Percentiles rank a stretch among this genome's conserved stretches.
phyloP scores from a whole-genome alignment of 2,329 filamentous ascomycete genomes.

The Microdochium paspali region DNA sequence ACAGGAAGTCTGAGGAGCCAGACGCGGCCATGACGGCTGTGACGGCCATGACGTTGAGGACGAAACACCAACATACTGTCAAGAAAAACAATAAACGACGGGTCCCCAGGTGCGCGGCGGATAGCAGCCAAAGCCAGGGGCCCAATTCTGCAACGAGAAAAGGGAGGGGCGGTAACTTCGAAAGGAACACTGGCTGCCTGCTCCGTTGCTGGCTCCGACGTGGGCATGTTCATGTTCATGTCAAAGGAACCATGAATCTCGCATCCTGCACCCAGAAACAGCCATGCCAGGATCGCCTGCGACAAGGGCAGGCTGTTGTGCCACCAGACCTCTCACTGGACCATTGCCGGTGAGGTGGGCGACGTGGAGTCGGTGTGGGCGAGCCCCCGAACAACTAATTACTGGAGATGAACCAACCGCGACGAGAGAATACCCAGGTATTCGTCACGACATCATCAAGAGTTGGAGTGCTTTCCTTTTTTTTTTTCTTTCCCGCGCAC shows the following conservation, averaged over 20 bases:
- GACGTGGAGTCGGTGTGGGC: too few relatives aligned
- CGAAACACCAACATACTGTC: neutral
- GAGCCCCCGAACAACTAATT: too few relatives aligned
- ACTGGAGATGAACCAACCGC: too few relatives aligned
- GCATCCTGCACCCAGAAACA: neutral
- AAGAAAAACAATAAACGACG: neutral
- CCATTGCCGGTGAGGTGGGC: too few relatives aligned
- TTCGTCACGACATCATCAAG: too few relatives aligned
- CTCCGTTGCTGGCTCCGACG: neutral
- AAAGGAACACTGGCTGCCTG: neutral
- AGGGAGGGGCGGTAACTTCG: neutral
- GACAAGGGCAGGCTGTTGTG: neutral
- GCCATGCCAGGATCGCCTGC: neutral
- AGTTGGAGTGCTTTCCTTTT: too few relatives aligned
- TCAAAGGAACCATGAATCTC: neutral
- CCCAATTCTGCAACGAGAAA: neutral
- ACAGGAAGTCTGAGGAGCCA: too few relatives aligned
- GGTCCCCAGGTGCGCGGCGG: neutral
- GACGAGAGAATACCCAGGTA: too few relatives aligned
- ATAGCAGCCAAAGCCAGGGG: neutral
- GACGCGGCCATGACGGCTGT: neutral
- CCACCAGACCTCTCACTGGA: neutral
- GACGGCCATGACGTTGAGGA: neutral
- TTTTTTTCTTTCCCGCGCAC: too few relatives aligned
- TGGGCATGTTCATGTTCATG: neutral